These are phyloP conservation scores for Mycogone perniciosa DNA, from an alignment of 2,329 filamentous ascomycete genomes.

Conservation along the genomic window DNA sequence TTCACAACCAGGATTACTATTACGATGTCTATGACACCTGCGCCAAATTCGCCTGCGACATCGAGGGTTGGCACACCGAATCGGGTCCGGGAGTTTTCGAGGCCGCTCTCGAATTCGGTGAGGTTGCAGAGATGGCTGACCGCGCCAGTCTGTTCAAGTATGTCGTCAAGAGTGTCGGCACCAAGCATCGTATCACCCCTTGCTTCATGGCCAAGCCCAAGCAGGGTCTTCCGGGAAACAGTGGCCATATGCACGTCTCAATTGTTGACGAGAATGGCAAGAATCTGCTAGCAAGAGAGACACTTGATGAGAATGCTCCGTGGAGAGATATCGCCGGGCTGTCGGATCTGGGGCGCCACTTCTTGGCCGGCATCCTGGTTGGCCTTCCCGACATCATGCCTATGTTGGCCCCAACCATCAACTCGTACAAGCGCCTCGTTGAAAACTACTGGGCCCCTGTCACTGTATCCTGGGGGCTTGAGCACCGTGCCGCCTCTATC, in stretches of 20 bases:
- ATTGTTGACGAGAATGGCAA: constrained; percentile 72
- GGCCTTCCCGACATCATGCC: constrained; percentile 96
- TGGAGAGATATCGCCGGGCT: constrained; percentile 73
- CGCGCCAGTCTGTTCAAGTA: constrained; percentile 92
- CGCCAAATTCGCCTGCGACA: constrained; percentile 67
- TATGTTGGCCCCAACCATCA: constrained; percentile 85
- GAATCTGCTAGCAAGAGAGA: constrained; percentile 75
- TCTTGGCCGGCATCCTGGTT: constrained; percentile 82
- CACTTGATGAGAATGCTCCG: constrained; percentile 61
- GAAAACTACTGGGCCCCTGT: constrained; percentile 99
- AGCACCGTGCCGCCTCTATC: constrained; percentile 89
- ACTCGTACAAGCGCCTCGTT: constrained; percentile 95
- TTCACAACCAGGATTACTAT: constrained; percentile 89
- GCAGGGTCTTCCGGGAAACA: constrained; percentile 86
- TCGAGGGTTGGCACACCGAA: constrained; percentile 95
- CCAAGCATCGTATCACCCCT: constrained; percentile 83
- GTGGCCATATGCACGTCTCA: constrained; percentile 92
- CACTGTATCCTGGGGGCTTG: constrained; percentile 92
- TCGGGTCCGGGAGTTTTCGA: constrained; percentile 92
- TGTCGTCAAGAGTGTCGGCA: constrained; percentile 81
- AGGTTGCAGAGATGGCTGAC: constrained; percentile 86
- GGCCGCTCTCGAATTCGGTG: constrained; percentile 85
- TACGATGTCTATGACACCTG: constrained; percentile 82
- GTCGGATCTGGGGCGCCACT: constrained; percentile 84
- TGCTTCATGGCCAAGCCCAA: constrained; percentile 99